phyloP scores from a whole-genome alignment of 768 basidiomycete species.

The Suillus subluteus region DNA sequence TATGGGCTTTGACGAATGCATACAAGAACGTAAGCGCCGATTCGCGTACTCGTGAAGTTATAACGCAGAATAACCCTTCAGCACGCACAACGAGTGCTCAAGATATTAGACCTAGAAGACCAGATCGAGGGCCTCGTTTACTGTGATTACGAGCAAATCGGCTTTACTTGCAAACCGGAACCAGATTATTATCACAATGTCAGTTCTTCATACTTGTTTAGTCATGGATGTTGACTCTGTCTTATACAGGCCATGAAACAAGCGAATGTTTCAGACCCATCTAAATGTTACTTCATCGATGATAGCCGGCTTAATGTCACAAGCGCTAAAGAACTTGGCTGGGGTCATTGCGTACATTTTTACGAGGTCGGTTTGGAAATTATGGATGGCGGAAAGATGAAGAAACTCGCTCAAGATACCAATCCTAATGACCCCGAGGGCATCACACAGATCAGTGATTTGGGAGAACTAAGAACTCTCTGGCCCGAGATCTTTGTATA shows the following conservation, averaged over 20 bases:
- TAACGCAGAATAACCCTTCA: constrained; percentile 31
- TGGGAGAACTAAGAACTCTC: constrained; percentile 69
- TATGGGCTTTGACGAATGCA: constrained; percentile 89
- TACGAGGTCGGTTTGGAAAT: constrained; percentile 66
- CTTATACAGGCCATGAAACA: constrained; percentile 60
- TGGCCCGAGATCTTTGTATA: constrained; percentile 78
- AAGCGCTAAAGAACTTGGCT: constrained; percentile 65
- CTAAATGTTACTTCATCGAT: constrained; percentile 79
- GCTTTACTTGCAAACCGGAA: constrained; percentile 85
- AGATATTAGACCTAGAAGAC: constrained; percentile 72
- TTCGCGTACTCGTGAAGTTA: constrained; percentile 14
- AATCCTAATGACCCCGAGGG: constrained; percentile 43
- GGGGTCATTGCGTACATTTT: constrained; percentile 79
- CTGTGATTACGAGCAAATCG: constrained; percentile 70
- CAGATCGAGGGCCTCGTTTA: constrained; percentile 75
- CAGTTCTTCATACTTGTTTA: background rate
- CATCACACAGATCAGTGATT: constrained; percentile 53
- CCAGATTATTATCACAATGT: constrained; percentile 70
- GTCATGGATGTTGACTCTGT: constrained; percentile 11
- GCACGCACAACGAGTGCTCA: constrained; percentile 83
- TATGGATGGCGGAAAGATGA: constrained; percentile 64
- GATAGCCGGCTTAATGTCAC: constrained; percentile 73
- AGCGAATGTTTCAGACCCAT: constrained; percentile 64
- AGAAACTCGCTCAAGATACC: constrained; percentile 44
- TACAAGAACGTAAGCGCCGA: constrained; percentile 62